Evolutionary conservation across 2,329 filamentous ascomycete genomes (phyloP).

Genomic region (Raffaelea albimanens): DNA sequence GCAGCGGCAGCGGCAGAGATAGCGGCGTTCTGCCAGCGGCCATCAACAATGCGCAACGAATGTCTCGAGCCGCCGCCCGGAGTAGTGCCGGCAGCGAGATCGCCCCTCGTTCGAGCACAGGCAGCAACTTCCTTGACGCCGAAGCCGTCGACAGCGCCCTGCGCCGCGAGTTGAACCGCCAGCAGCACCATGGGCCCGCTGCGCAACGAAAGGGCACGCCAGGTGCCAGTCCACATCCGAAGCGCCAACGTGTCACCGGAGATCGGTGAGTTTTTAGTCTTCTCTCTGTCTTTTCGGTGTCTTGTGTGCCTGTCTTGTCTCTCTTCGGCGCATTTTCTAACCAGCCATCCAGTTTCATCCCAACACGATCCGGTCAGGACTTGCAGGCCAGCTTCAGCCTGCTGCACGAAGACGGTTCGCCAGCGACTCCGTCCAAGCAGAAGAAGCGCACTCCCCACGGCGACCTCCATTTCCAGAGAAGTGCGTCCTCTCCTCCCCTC

Average conservation of each 20-base stretch:
- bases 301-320: background rate
- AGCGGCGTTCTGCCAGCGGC: background rate
- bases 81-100: conserved; percentile 8
- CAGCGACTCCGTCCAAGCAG: conserved; percentile 77
- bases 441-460: conserved; percentile 80
- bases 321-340: background rate
- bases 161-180: conserved; percentile 36
- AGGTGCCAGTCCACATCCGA: conserved; percentile 45
- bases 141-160: conserved; percentile 42
- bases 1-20: background rate
- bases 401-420: conserved; percentile 85
- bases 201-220: conserved; percentile 42
- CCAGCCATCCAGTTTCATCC: conserved; percentile 65
- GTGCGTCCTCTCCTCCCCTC: conserved; percentile 37
- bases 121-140: conserved; percentile 32
- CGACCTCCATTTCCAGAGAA: conserved; percentile 89
- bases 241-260: conserved; percentile 50
- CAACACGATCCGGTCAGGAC: conserved; percentile 86
- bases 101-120: conserved; percentile 21
- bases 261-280: conserved; percentile 41
- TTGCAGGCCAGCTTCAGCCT: conserved; percentile 87
- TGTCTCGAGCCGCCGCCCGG: conserved; percentile 1
- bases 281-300: background rate
- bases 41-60: background rate
- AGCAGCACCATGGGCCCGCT: background rate